Conservation (phyloP, 352 stramenopile genomes). For the Pythium biforme region DNA sequence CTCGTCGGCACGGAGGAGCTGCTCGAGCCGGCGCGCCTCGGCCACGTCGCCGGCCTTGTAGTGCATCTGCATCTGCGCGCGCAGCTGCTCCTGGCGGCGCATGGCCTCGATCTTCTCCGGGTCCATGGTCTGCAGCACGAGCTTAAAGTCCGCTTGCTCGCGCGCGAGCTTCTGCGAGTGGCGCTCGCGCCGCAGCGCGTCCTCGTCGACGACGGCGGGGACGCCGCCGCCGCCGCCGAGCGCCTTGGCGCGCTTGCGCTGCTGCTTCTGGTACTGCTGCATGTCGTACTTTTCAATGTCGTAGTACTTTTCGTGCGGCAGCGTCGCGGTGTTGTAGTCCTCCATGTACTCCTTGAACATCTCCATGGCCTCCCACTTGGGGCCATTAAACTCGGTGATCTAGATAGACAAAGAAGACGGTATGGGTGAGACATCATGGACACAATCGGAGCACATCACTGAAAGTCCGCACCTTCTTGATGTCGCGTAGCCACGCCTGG, state of each 20-base stretch:
- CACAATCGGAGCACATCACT: neutral
- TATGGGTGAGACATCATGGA: neutral
- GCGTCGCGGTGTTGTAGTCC: constrained; percentile 97
- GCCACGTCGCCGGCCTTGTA: constrained; percentile 88
- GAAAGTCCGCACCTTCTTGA: constrained; percentile 84
- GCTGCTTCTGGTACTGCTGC: constrained; percentile 88
- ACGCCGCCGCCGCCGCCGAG: neutral
- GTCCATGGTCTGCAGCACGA: constrained; percentile 83
- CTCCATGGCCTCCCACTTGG: constrained; percentile 88
- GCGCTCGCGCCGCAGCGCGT: constrained; percentile 61
- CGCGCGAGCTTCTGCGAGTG: constrained; percentile 49
- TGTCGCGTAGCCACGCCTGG: constrained; percentile 92
- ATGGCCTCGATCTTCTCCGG: constrained; percentile 86
- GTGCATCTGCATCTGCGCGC: constrained; percentile 87
- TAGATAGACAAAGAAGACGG: neutral
- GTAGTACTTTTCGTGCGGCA: constrained; percentile 98
- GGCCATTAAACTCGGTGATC: constrained; percentile 80
- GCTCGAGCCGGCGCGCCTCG: constrained; percentile 83
- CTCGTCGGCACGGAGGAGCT: constrained; percentile 44
- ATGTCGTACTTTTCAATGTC: constrained; percentile 98
- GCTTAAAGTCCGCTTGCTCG: constrained; percentile 72
- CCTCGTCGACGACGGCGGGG: constrained; percentile 47
- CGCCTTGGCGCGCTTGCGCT: constrained; percentile 40
- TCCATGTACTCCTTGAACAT: constrained; percentile 94
- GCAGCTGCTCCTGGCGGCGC: constrained; percentile 79